Conservation (phyloP, 805 yeast genomes). For the Wickerhamomyces alni region DNA sequence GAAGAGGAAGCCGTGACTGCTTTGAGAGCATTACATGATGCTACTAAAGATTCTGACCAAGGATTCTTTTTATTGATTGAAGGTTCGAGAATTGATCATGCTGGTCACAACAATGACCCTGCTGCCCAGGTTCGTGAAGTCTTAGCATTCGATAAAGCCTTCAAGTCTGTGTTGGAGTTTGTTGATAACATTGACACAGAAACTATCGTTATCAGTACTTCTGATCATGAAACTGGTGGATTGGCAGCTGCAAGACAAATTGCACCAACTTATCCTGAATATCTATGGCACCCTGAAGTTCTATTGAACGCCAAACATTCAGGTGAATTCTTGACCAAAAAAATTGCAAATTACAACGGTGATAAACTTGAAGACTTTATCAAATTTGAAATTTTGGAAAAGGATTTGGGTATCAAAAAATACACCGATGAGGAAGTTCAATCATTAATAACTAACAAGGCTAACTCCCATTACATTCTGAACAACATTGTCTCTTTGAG, state of each 20-base stretch:
- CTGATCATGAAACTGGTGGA: constrained; percentile 97
- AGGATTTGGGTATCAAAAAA: constrained; percentile 63
- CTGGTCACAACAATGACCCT: constrained; percentile 91
- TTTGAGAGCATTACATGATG: constrained; percentile 56
- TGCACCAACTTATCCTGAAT: constrained; percentile 67
- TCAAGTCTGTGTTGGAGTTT: constrained; percentile 64
- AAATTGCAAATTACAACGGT: constrained; percentile 33
- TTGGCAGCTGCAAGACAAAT: constrained; percentile 82
- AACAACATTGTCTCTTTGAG: constrained; percentile 72
- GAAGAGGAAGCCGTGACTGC: constrained; percentile 78
- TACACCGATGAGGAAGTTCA: constrained; percentile 49
- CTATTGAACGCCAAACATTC: constrained; percentile 66
- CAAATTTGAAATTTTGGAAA: constrained; percentile 45
- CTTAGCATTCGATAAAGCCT: constrained; percentile 79
- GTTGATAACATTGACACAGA: constrained; percentile 66
- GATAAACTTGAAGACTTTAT: constrained; percentile 40
- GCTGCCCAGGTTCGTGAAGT: constrained; percentile 93
- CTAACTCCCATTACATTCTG: constrained; percentile 37
- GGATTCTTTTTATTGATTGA: constrained; percentile 87
- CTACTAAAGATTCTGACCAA: constrained; percentile 64
- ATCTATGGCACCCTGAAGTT: constrained; percentile 80
- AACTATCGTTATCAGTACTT: constrained; percentile 73
- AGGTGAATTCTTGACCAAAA: constrained; percentile 58
- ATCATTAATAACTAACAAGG: constrained; percentile 30
- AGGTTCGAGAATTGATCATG: constrained; percentile 93